phyloP scores from a whole-genome alignment of 2,329 filamentous ascomycete species.

The Apiospora sp. region DNA sequence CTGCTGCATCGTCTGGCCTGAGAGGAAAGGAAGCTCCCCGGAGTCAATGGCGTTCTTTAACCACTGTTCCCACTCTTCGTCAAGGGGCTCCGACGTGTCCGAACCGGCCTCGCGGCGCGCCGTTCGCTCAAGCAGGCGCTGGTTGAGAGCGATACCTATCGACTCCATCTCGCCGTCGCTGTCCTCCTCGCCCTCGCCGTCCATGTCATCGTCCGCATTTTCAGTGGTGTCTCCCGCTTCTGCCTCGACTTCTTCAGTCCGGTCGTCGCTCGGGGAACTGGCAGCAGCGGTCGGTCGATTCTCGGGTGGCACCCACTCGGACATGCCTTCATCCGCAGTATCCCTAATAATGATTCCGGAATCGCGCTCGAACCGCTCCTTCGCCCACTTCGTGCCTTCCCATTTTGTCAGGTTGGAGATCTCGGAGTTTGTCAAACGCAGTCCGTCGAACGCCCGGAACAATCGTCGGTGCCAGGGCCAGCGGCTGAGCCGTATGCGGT shows the following conservation, averaged over 20 bases:
- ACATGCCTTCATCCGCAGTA: slow-evolving; percentile 74
- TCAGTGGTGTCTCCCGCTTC: slow-evolving; percentile 28
- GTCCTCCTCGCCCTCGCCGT: slow-evolving; percentile 50
- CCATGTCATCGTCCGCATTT: slow-evolving; percentile 43
- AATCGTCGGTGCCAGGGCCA: slow-evolving; percentile 80
- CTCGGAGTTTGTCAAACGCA: slow-evolving; percentile 73
- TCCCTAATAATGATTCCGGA: slow-evolving; percentile 75
- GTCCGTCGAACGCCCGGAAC: slow-evolving; percentile 76
- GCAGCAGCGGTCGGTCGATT: slow-evolving; percentile 34
- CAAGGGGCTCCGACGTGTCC: slow-evolving; percentile 60
- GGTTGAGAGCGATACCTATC: slow-evolving; percentile 68
- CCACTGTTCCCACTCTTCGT: slow-evolving; percentile 80
- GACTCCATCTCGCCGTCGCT: slow-evolving; percentile 63
- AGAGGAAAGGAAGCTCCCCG: slow-evolving; percentile 60
- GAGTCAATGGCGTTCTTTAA: slow-evolving; percentile 74
- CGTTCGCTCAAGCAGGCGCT: slow-evolving; percentile 70
- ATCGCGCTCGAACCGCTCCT: slow-evolving; percentile 80
- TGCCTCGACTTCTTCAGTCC: not conserved
- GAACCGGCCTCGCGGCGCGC: slow-evolving; percentile 70
- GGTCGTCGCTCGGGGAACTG: not conserved
- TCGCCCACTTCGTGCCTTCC: slow-evolving; percentile 85
- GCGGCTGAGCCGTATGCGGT: slow-evolving; percentile 79
- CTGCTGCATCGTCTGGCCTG: slow-evolving; percentile 50
- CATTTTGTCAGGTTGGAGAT: slow-evolving; percentile 78
- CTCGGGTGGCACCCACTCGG: slow-evolving; percentile 64